Conservation (phyloP, 78 protist genomes). For the Dictyostelium brefeldianum region DNA sequence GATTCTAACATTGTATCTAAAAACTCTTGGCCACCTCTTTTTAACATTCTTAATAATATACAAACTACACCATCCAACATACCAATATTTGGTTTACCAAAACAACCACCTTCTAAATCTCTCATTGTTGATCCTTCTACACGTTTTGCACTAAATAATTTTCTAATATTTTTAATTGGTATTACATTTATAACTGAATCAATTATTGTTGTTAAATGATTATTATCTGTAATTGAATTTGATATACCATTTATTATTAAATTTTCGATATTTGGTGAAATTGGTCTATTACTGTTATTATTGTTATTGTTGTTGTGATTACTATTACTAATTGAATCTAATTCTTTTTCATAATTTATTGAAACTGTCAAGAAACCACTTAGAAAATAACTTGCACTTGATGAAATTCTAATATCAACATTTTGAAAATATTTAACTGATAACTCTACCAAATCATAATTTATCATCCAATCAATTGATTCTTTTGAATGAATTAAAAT, state of each 20-base stretch:
- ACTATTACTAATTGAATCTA: not conserved
- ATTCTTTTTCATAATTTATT: slow-evolving; percentile 5
- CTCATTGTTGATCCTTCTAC: slow-evolving; percentile 17
- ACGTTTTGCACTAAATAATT: slow-evolving; percentile 26
- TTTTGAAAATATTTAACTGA: slow-evolving; percentile 1
- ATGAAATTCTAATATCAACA: slow-evolving; percentile 21
- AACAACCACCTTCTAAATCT: slow-evolving; percentile 72
- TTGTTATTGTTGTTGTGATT: not conserved
- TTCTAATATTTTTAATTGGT: slow-evolving; percentile 42
- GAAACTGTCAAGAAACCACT: slow-evolving; percentile 21
- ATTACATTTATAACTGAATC: not conserved
- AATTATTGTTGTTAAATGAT: not conserved
- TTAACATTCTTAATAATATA: slow-evolving; percentile 31
- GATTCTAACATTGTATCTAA: slow-evolving; percentile 28
- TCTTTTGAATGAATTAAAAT: slow-evolving; percentile 35
- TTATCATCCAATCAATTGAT: slow-evolving; percentile 26
- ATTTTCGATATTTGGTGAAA: not conserved
- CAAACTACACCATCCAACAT: slow-evolving; percentile 57
- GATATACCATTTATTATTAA: not conserved
- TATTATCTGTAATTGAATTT: not conserved
- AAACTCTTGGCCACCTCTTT: slow-evolving; percentile 41
- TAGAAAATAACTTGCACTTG: slow-evolving; percentile 49
- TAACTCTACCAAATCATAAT: not conserved
- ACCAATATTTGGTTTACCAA: slow-evolving; percentile 64
- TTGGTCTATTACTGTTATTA: not conserved